Base-by-base conservation (phyloP, 1,284 basidiomycete genomes). In the Ganoderma meredithae region DNA sequence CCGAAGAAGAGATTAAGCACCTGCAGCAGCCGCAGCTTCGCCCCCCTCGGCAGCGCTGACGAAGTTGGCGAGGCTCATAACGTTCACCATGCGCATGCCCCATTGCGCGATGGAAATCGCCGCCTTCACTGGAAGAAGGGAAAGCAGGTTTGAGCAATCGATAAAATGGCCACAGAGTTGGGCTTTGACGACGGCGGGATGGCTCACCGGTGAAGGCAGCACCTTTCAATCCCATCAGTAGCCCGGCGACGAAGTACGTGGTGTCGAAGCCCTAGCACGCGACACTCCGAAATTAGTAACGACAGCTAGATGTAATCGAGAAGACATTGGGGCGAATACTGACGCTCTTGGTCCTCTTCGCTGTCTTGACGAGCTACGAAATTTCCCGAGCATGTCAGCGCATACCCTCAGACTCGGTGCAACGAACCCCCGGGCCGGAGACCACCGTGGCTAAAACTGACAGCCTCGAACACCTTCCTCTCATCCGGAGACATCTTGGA, bases 381-480 rank as follows among this genome's bases (percentile, higher is more conserved):
- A 47, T 4, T 1, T 7, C 4, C 10, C 10, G 3, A 19, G 43
- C 17, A 7, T 19, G n/a, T 47, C 44, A 47, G 44, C 44, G 19
- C 8, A 9, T 0, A 5, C n/a, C n/a, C n/a, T n/a, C n/a, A n/a
- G n/a, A n/a, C n/a, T n/a, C n/a, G n/a, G n/a, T n/a, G n/a, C n/a
- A n/a, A n/a, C n/a, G n/a, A n/a, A n/a, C n/a, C n/a, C n/a, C n/a
- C n/a, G n/a, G n/a, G n/a, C n/a, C n/a, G n/a, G n/a, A n/a, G n/a
- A n/a, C n/a, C n/a, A n/a, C 17, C 27, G 27, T 31, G 27, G 27
- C 27, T 31, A 3, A 49, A 25, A 19, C 47, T 25, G 22, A 49
- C 47, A 9, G 44, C n/a, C n/a, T 47, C 44, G 47, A 49, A 49
- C 47, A 49, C 47, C 47, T 49, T 49, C 47, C 47, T 22, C 22